Percentiles rank a stretch among this genome's conserved stretches.
Conservation (phyloP, 495 filamentous ascomycete species). For the Pseudoneurospora amorphoporcata region DNA sequence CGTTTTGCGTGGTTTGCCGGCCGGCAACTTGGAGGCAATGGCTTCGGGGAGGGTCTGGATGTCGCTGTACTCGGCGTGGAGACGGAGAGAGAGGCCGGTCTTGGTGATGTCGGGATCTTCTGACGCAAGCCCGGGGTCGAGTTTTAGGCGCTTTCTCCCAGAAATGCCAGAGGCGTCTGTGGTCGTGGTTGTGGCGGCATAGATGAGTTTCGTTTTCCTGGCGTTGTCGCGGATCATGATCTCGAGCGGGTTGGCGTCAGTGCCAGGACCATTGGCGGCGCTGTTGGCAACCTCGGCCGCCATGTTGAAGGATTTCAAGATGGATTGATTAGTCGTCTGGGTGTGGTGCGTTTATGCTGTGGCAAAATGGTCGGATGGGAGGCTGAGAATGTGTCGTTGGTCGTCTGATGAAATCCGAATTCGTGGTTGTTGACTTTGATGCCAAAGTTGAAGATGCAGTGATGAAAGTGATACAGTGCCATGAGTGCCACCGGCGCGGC, state of each 20-base stretch:
- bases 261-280: conserved; percentile 8
- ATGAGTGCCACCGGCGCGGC: neutral
- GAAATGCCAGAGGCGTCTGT: conserved; percentile 8
- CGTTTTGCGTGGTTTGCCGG: conserved; percentile 39
- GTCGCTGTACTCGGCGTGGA: conserved; percentile 64
- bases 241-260: conserved; percentile 21
- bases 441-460: neutral
- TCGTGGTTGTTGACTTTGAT: neutral
- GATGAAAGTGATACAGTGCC: neutral
- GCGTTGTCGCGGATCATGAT: conserved; percentile 31
- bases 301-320: conserved; percentile 1
- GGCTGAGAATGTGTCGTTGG: neutral
- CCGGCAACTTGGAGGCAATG: conserved; percentile 71
- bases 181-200: conserved; percentile 17
- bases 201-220: conserved; percentile 29
- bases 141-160: conserved; percentile 32
- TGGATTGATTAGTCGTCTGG: neutral
- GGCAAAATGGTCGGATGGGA: neutral
- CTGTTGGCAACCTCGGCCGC: conserved; percentile 18
- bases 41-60: conserved; percentile 74
- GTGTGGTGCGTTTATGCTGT: neutral
- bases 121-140: conserved; percentile 25
- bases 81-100: conserved; percentile 32
- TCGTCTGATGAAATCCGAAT: neutral
- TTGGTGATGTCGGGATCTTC: conserved; percentile 30